Percentiles rank a stretch among this genome's conserved stretches.
Evolutionary conservation across 805 yeast species (phyloP).

Genomic region (Saccharomycopsis schoenii): DNA sequence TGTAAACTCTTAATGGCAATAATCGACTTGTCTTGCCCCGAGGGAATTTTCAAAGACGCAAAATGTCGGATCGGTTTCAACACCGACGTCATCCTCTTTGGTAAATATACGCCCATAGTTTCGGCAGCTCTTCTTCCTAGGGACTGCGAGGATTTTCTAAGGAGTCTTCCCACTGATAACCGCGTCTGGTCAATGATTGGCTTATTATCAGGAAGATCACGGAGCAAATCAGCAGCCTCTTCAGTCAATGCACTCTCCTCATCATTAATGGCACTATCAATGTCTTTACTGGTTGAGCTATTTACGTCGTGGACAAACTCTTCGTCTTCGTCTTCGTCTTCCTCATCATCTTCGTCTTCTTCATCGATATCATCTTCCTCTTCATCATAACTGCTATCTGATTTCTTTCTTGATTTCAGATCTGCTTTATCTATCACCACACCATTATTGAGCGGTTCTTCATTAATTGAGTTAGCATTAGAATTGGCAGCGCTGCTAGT

Average conservation of each 20-base stretch:
- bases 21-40: constrained; percentile 35
- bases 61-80: constrained; percentile 87
- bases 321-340: constrained; percentile 27
- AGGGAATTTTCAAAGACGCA: constrained; percentile 73
- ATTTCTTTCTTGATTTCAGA: constrained; percentile 10
- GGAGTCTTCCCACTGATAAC: constrained; percentile 63
- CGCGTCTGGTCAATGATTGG: constrained; percentile 66
- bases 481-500: neutral
- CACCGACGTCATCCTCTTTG: constrained; percentile 69
- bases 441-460: neutral
- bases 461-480: neutral
- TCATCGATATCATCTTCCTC: constrained; percentile 26
- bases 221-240: constrained; percentile 11
- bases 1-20: constrained; percentile 32
- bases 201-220: constrained; percentile 27
- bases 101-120: constrained; percentile 79
- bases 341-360: constrained; percentile 5
- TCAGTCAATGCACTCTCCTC: neutral
- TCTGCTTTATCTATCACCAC: neutral
- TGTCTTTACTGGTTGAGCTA: constrained; percentile 3
- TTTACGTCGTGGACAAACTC: constrained; percentile 24
- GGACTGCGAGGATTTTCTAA: constrained; percentile 68
- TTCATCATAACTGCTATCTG: constrained; percentile 27
- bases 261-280: constrained; percentile 5
- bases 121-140: constrained; percentile 77